Evolutionary conservation across 148 eudicot species (phyloP).

Genomic region (Rhododendron molle): DNA sequence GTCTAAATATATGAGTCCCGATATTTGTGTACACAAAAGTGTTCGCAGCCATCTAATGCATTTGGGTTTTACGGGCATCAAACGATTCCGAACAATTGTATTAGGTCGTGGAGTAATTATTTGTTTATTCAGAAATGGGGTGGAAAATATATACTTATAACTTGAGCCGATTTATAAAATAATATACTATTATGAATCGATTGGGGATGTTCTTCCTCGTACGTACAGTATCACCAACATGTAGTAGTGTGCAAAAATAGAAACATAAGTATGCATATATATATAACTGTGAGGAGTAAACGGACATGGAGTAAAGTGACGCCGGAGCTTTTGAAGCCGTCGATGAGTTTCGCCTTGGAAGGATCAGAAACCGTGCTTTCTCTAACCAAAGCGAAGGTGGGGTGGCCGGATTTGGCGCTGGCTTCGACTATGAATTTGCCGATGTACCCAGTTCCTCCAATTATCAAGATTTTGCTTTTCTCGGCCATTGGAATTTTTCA

Average conservation of each 20-base stretch:
- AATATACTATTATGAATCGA: too few species aligned
- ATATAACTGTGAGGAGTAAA: background rate
- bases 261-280: background rate
- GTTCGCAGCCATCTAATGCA: too few species aligned
- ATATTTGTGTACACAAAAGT: too few species aligned
- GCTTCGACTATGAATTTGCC: conserved; percentile 58
- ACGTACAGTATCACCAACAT: background rate
- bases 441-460: conserved; percentile 61
- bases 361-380: conserved; percentile 33
- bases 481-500: conserved; percentile 25
- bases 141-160: background rate
- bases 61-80: background rate
- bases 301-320: conserved; percentile 40
- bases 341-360: conserved; percentile 29
- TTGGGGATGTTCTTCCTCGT: background rate
- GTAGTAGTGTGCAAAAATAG: background rate
- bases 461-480: conserved; percentile 50
- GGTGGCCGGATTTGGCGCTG: conserved; percentile 41
- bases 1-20: background rate
- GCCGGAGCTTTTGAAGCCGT: conserved; percentile 36
- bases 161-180: too few species aligned
- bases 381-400: conserved; percentile 44
- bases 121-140: background rate
- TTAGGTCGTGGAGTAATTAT: too few species aligned
- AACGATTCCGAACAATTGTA: background rate